Evolutionary conservation across 495 filamentous ascomycete genomes (phyloP), one percentile per base, ranked within the genome.

Genomic region (Neurospora hispaniola): DNA sequence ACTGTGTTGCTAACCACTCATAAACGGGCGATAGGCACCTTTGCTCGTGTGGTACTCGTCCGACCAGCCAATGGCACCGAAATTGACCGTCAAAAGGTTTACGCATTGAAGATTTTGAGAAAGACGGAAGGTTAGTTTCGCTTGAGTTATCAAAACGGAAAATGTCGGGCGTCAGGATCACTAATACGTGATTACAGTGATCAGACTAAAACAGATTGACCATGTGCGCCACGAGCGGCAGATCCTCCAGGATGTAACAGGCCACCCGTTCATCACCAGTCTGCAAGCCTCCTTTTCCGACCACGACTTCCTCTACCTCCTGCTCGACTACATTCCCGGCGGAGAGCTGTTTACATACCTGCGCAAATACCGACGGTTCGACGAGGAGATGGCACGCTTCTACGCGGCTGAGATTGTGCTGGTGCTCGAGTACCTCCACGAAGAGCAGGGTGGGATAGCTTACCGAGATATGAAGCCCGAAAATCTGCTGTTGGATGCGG

Each of bases 381-480:
- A 94, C 77, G 93, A 95, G 80, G 86, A 89, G 42, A 94, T 90
- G 42, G 90, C 94, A 0, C 92, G 89, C 74, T 97, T 99, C 83
- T 99, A 99, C 81, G 94, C 93, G 27, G 96, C 94, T 44, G 96
- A 99, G 83, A 98, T 99, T 27, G 90, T 94, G 4, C 84, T 98
- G 74, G 94, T 97, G 44, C 89, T 99, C 42, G 94, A 97, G 78
- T 97, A 91, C 80, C 86, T 99, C 16, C 96, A 99, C 81, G 93
- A 97, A 78, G 84, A 91, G 42, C 86, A 90, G 78, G 87, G 86
- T 38, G 93, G 93, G 8, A 90, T 99, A 48, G 96, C 96, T 46
- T 98, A 98, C 79, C 91, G 96, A 23, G 96, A 99, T 78, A 81
- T 99, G 77, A 98, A 99, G 81, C 96, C 96, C 3, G 96, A 99